These are phyloP conservation scores for Blastomyces emzantsi DNA, from an alignment of 2,329 filamentous ascomycete genomes.

Conservation along the genomic window DNA sequence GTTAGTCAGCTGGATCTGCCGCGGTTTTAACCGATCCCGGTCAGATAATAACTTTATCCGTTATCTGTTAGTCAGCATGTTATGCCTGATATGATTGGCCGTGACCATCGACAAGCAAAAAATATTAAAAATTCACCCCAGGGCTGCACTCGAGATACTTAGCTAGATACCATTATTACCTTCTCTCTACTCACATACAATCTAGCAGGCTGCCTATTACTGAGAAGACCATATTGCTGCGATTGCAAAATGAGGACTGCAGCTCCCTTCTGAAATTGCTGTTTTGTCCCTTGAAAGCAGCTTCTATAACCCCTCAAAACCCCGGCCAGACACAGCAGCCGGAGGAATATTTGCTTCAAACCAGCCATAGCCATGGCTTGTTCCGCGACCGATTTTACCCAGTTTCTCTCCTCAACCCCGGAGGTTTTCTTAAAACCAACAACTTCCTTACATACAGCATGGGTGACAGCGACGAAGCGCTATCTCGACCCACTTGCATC, in stretches of 20 bases:
- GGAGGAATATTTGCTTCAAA: not conserved
- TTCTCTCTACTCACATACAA: not conserved
- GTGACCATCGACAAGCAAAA: not conserved
- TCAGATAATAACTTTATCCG: not conserved
- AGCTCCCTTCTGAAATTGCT: not conserved
- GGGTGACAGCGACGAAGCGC: conserved; percentile 66
- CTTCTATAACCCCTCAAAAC: not conserved
- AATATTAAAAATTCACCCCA: not conserved
- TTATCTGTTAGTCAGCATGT: not conserved
- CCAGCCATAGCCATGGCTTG: not conserved
- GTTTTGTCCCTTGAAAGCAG: not conserved
- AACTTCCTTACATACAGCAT: conserved; percentile 55
- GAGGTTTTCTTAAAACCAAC: conserved; percentile 71
- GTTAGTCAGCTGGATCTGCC: not conserved
- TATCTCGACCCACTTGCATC: conserved; percentile 70
- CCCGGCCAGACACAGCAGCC: not conserved
- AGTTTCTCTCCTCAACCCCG: conserved; percentile 32
- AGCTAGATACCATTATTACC: too few species aligned
- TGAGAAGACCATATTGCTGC: not conserved
- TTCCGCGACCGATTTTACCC: not conserved
- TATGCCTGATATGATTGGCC: not conserved
- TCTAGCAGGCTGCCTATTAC: not conserved
- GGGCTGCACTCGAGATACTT: too few species aligned
- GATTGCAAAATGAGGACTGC: not conserved
- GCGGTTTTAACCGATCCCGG: not conserved